phyloP scores from a whole-genome alignment of 129 eudicot species.

The Helianthus annuus region DNA sequence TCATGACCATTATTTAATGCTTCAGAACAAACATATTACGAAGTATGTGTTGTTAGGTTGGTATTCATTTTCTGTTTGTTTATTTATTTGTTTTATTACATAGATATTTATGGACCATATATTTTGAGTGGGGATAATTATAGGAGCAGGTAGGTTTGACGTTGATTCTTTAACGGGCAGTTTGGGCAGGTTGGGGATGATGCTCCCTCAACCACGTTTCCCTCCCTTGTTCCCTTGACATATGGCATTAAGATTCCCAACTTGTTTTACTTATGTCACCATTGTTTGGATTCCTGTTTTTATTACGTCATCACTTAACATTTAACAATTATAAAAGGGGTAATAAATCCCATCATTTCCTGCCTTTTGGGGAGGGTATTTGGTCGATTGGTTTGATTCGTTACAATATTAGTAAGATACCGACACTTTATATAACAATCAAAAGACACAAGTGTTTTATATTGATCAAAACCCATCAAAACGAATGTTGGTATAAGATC shows the following conservation, averaged over 20 bases:
- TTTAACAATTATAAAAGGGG: too few species aligned
- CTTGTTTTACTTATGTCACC: conserved; percentile 3
- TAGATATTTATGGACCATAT: conserved; percentile 6
- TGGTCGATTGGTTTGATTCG: too few species aligned
- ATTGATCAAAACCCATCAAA: too few species aligned
- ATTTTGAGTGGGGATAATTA: neutral
- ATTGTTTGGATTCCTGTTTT: neutral
- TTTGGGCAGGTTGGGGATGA: neutral
- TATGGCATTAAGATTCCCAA: conserved; percentile 20
- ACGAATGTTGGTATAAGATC: too few species aligned
- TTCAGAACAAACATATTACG: neutral
- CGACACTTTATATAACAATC: too few species aligned
- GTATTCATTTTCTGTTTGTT: neutral
- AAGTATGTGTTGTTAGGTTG: conserved; percentile 14
- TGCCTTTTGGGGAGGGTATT: too few species aligned
- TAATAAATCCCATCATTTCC: too few species aligned
- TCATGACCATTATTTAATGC: neutral
- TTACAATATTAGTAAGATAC: too few species aligned
- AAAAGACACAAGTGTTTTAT: too few species aligned
- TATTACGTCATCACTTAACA: neutral
- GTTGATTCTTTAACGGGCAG: conserved; percentile 9
- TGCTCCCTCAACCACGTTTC: too few species aligned
- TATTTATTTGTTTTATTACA: neutral
- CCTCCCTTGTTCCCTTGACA: conserved; percentile 18
- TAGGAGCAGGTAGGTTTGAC: conserved; percentile 19